phyloP scores from a whole-genome alignment of 192 early-diverging fungal species.

The Linnemannia elongata region DNA sequence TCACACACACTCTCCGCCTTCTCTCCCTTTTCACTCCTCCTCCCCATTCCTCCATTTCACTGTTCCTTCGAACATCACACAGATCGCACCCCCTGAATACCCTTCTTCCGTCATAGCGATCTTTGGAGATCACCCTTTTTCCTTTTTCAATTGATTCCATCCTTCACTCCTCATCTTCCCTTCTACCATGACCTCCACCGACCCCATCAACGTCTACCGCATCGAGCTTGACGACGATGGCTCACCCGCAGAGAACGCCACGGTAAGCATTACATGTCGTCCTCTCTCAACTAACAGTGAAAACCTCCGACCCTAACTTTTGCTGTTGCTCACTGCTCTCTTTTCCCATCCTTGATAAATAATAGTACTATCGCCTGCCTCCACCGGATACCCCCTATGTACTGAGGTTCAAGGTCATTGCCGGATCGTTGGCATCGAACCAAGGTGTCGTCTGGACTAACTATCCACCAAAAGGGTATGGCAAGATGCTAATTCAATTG shows the following conservation, averaged over 20 bases:
- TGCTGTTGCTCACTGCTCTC: background rate
- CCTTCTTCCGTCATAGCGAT: background rate
- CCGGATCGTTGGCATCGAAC: constrained; percentile 82
- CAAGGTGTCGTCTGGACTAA: constrained; percentile 87
- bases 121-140: background rate
- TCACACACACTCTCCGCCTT: background rate
- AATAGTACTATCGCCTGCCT: constrained; percentile 83
- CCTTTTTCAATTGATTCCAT: background rate
- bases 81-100: background rate
- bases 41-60: background rate
- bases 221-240: constrained; percentile 58
- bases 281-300: background rate
- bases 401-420: constrained; percentile 84
- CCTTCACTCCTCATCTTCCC: no score
- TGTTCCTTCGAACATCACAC: background rate
- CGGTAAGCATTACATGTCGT: constrained; percentile 21
- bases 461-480: constrained; percentile 83
- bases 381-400: constrained; percentile 75
- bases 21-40: background rate
- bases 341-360: constrained; percentile 27
- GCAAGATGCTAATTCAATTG: background rate
- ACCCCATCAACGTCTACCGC: constrained; percentile 38
- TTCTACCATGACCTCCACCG: background rate
- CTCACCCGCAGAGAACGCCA: constrained; percentile 44
- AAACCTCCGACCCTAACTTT: background rate